Evolutionary conservation across 2,329 filamentous ascomycete genomes (phyloP), one percentile per base, ranked within the genome.

Genomic region (Ophiosphaerella korrae): DNA sequence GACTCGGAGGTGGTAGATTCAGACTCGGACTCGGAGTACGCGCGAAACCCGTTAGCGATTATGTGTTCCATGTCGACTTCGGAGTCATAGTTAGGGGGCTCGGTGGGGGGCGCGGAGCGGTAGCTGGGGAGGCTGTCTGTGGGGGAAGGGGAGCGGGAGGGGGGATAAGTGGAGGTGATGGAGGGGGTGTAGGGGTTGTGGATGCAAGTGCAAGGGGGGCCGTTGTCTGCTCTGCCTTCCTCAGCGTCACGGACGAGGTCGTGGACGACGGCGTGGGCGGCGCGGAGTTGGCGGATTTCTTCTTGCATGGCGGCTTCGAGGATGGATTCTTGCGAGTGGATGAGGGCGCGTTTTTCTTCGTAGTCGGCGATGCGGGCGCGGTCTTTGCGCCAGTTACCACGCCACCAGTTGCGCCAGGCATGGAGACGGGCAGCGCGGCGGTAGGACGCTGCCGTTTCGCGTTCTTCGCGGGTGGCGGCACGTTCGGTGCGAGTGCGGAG

Each of bases 391-490:
- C 66, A 71, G 47, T 70, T 68, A 42, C 66, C 63, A 35, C 72
- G 64, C 80, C 81, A 83, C 74, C 79, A 82, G 44, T 77, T 75
- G 31, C 75, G 73, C 74, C 80, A 78, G 35, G 77, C 74, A 40
- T 82, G 79, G 26, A 77, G 72, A 18, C 80, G 76, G 16, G 82
- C 82, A 26, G 82, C 81, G 29, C 78, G 75, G 37, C 77, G 77
- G 58, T 85, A 85, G 7, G 79, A 75, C 11, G 77, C 74, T 9
- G 74, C 79, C 24, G 78, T 80, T 26, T 76, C 73, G 43, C 82
- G 76, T 66, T 85, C 82, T 70, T 85, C 82, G 12, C 76, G 76
- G 37, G 77, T 73, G 13, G 82, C 80, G 7, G 80, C 76, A 23
- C 81, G 75, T 50, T 84, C 82, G 11, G 78, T 79, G 50, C 78